Evolutionary conservation across 306 rosid genomes (phyloP).

Genomic region (Fagus sylvatica): DNA sequence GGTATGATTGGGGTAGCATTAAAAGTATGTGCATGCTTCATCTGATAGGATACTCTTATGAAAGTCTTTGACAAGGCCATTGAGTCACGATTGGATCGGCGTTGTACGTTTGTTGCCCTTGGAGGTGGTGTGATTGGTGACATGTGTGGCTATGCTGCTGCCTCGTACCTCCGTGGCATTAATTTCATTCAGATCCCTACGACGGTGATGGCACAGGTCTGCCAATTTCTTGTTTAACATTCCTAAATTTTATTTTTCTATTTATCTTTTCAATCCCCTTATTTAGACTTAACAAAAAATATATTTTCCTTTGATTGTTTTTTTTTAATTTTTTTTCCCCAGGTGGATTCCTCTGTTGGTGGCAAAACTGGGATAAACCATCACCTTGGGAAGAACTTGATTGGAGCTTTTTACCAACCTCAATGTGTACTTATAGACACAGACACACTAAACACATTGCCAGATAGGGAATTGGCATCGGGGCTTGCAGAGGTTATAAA

Average conservation of each 20-base stretch:
- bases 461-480: conserved; percentile 88
- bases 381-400: conserved; percentile 87
- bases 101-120: conserved; percentile 88
- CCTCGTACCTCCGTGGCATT: conserved; percentile 85
- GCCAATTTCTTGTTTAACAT: conserved; percentile 1
- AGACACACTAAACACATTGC: conserved; percentile 70
- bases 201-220: conserved; percentile 94
- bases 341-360: conserved; percentile 99
- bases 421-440: conserved; percentile 93
- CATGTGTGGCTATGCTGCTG: conserved; percentile 95
- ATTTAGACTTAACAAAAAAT: not conserved
- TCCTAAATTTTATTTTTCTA: not conserved
- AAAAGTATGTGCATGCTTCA: conserved; percentile 30
- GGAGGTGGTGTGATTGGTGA: conserved; percentile 99
- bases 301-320: not conserved
- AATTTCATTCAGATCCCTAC: conserved; percentile 97
- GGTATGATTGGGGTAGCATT: conserved; percentile 8
- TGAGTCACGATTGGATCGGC: conserved; percentile 71
- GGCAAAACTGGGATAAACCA: conserved; percentile 98
- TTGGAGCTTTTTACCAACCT: conserved; percentile 96
- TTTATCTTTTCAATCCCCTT: not conserved
- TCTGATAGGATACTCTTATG: conserved; percentile 76
- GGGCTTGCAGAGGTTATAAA: conserved; percentile 94
- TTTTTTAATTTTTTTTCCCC: not conserved
- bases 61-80: conserved; percentile 97